Evolutionary conservation across 23 red algal species (phyloP), one percentile per base, ranked within the genome.

Genomic region (Gracilariopsis chorda): DNA sequence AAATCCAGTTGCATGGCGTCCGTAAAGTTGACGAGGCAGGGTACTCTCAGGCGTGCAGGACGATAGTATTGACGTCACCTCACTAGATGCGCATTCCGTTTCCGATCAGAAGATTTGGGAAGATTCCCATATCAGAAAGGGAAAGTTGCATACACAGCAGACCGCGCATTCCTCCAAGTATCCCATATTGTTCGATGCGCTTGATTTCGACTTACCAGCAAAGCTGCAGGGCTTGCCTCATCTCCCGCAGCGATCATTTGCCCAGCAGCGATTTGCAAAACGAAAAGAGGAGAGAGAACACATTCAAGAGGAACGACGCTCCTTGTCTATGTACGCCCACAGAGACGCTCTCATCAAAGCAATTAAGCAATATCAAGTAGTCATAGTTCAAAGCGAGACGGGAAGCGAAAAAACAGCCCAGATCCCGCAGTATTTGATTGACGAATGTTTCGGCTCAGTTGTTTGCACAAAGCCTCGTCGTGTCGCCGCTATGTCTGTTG

Each of bases 401-500:
- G 96, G 96, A 51, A 86, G 72, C 55, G 96, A 92, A 4, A 98
- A 98, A 81, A 98, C 92, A 6, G 95, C 96, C 0, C 96, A 95
- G 35, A 90, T 98, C 35, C 92, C 96, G 13, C 92, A 91, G 39
- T 95, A 83, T 49, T 86, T 98, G 40, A 53, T 94, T 37, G 92
- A 95, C 34, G 92, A 92, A 51, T 78, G 86, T 6, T 89, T 93
- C 41, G 92, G 92, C 17, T 48, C 42, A 17, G 83, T 98, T 13
- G 92, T 88, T 23, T 86, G 87, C 14, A 95, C 97, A 45, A 90
- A 99, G 77, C 97, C 97, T 20, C 77, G 97, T 14, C 72, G 97
- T 27, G 80, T 99, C n/a, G 97, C 97, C 23, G 97, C 97, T 23
- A 95, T 96, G 83, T 90, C 77, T 74, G 97, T 99, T 33, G 97